phyloP scores from a whole-genome alignment of 495 filamentous ascomycete species.

The Aspergillus taichungensis region DNA sequence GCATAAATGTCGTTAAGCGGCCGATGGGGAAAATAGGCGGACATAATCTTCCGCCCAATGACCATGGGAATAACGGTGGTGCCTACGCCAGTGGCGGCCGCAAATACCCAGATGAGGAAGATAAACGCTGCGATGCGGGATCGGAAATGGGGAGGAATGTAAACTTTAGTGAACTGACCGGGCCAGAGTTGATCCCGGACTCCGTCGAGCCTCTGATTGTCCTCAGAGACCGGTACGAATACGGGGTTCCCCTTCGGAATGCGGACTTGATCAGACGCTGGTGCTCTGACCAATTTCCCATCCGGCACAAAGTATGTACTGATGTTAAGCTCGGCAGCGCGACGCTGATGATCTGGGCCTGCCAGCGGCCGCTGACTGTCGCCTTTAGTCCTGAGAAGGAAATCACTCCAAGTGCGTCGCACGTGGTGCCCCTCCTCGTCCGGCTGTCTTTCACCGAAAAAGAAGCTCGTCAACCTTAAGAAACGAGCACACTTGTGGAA shows the following conservation, averaged over 20 bases:
- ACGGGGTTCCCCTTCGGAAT: conserved; percentile 75
- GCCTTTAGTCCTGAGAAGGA: conserved; percentile 39
- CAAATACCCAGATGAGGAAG: conserved; percentile 85
- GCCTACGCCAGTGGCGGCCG: conserved; percentile 81
- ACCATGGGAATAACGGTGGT: conserved; percentile 82
- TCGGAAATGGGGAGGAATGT: conserved; percentile 81
- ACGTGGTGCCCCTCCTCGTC: conserved; percentile 76
- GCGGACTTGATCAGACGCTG: conserved; percentile 86
- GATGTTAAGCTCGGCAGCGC: conserved; percentile 26
- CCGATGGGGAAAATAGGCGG: conserved; percentile 52
- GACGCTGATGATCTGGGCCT: conserved; percentile 24
- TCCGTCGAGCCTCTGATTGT: conserved; percentile 58
- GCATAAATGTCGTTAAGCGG: conserved; percentile 93
- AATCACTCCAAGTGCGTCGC: conserved; percentile 43
- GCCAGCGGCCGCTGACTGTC: conserved; percentile 41
- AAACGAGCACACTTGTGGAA: conserved; percentile 77
- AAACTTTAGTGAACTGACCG: conserved; percentile 60
- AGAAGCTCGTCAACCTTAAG: conserved; percentile 79
- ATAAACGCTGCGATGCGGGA: conserved; percentile 77
- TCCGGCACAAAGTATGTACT: conserved; percentile 52
- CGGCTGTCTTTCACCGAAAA: conserved; percentile 70
- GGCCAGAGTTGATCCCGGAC: conserved; percentile 5
- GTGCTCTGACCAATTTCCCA: conserved; percentile 82
- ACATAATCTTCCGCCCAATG: conserved; percentile 71
- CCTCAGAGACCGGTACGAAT: conserved; percentile 70